Base-by-base conservation (phyloP, 257 asterid species). In the Przewalskia tangutica region DNA sequence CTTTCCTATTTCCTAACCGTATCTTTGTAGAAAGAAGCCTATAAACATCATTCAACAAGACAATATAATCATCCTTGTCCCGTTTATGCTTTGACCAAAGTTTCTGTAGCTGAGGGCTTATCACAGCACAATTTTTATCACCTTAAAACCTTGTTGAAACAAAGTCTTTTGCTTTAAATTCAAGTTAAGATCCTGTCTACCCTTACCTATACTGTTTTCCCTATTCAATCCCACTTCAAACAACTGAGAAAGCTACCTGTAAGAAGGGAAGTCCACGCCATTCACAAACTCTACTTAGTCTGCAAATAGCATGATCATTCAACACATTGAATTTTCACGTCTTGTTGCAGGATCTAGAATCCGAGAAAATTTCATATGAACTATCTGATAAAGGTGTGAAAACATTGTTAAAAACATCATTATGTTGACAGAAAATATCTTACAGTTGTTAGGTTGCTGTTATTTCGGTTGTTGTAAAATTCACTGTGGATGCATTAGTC, bases 401-500 rank as follows among this genome's bases (percentile, higher is more conserved):
- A n/a, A n/a, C n/a, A n/a, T n/a, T n/a, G n/a, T n/a, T 62, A 83
- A 77, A 75, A 77, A 82, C 86, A 82, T 46, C 85, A 85, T 88
- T 88, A 88, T 86, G 58, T 62, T 64, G 84, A 77, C 78, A 55
- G n/a, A 63, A 86, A 87, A 65, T 85, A 85, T 82, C 83, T 77
- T 83, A 59, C 16, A 59, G 73, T 36, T 0, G 54, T 38, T 56
- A 79, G 85, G 92, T 91, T 91, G 66, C 86, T 90, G 86, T 91
- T 86, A 68, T 84, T 88, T 75, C 44, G 92, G 93, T 90, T 71
- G 95, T 91, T 90, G 97, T 83, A 80, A 86, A 87, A 71, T 85
- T 83, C 79, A 68, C 82, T 48, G 62, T 71, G 81, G 67, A 79
- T 58, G 38, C 71, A 75, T n/a, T n/a, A n/a, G n/a, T n/a, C n/a